Evolutionary conservation across 1,139 yeast species (phyloP).

Genomic region (Sugiyamaella neomexicana): DNA sequence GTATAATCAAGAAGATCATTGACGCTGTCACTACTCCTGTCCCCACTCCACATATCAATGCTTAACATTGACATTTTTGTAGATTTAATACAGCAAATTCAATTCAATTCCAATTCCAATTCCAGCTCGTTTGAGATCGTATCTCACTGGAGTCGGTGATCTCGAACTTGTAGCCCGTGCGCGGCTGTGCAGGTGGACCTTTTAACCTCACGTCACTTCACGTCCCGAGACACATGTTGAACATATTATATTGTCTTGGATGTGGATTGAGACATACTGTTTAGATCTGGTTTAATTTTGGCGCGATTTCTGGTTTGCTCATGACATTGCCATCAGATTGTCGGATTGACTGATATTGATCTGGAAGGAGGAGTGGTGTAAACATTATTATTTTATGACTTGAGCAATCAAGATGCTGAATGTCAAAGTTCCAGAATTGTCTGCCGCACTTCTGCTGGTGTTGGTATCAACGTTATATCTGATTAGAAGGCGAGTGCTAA

Average conservation of each 20-base stretch:
- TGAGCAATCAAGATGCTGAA: neutral
- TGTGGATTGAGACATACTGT: neutral
- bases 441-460: conserved; percentile 20
- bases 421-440: conserved; percentile 18
- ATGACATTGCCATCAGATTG: neutral
- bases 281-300: neutral
- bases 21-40: conserved; percentile 78
- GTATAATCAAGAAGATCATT: conserved; percentile 73
- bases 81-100: too few relatives aligned
- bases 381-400: neutral
- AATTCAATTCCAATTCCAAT: too few relatives aligned
- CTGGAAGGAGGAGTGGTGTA: too few relatives aligned
- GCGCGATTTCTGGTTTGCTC: neutral
- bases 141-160: too few relatives aligned
- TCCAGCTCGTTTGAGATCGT: neutral
- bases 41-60: conserved; percentile 82
- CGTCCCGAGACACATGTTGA: neutral
- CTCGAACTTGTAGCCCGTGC: neutral
- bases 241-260: too few relatives aligned
- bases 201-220: neutral
- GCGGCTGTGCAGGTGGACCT: neutral
- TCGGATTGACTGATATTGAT: neutral
- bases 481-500: conserved; percentile 7
- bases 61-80: conserved; percentile 36
- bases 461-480: conserved; percentile 22